These are phyloP conservation scores for Ammopiptanthus mongolicus DNA, from an alignment of 306 rosid species.

Conservation along the genomic window DNA sequence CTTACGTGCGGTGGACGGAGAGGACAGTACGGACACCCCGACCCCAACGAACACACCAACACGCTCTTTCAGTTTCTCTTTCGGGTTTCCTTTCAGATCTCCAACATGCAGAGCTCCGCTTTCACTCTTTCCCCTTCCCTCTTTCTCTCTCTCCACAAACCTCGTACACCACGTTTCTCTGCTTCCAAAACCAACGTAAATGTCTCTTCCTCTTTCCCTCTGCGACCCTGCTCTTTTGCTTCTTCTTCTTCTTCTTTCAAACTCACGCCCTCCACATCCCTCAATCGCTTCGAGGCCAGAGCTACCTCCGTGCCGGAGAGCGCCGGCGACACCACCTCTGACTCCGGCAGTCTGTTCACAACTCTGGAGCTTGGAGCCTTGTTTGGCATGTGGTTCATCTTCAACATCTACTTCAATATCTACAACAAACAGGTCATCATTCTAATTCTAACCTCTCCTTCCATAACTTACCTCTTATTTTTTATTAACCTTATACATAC, in stretches of 20 bases:
- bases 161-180: slow-evolving; percentile 14
- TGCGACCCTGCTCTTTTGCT: slow-evolving; percentile 53
- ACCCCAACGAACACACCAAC: no score
- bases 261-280: slow-evolving; percentile 40
- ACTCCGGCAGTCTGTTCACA: slow-evolving; percentile 17
- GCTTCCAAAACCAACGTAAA: not conserved
- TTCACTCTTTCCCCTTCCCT: slow-evolving; percentile 33
- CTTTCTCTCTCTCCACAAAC: slow-evolving; percentile 11
- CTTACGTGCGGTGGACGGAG: not conserved
- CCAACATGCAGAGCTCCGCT: slow-evolving; percentile 57
- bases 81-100: slow-evolving; percentile 1
- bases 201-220: not conserved
- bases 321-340: slow-evolving; percentile 24
- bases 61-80: not conserved
- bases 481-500: not conserved
- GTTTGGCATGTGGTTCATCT: slow-evolving; percentile 75
- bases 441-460: not conserved
- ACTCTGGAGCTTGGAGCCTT: slow-evolving; percentile 64
- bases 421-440: slow-evolving; percentile 82
- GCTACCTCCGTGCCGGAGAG: slow-evolving; percentile 63
- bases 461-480: no score
- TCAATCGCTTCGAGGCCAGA: slow-evolving; percentile 30
- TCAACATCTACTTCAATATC: slow-evolving; percentile 90
- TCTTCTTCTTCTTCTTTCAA: slow-evolving; percentile 36
- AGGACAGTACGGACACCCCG: no score